Conservation (phyloP, 2,329 filamentous ascomycete genomes). For the Paraphaeosphaeria sporulosa region DNA sequence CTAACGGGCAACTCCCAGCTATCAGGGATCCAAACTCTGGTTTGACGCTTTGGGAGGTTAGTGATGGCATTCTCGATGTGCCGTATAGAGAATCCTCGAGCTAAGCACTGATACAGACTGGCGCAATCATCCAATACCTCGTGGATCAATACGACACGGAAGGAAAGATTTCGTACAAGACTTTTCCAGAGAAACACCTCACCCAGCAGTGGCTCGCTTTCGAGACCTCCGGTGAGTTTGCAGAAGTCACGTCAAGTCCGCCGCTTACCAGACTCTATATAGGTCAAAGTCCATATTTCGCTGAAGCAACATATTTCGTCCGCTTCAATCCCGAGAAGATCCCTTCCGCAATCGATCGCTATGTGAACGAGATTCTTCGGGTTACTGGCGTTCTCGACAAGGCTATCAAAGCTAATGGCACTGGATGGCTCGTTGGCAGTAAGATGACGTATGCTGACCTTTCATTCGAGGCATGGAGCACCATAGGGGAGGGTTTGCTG, state of each 20-base stretch:
- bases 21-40: constrained; percentile 56
- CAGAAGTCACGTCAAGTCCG: no score
- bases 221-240: constrained; percentile 54
- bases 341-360: constrained; percentile 53
- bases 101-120: no score
- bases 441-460: constrained; percentile 28
- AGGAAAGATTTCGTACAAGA: constrained; percentile 46
- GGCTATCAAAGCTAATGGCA: constrained; percentile 19
- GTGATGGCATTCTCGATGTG: no score
- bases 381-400: constrained; percentile 56
- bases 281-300: constrained; percentile 47
- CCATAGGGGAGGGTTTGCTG: not conserved
- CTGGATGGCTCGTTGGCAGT: constrained; percentile 53
- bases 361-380: constrained; percentile 54
- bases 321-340: constrained; percentile 53
- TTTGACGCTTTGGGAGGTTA: constrained; percentile 55
- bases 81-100: no score
- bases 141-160: constrained; percentile 55
- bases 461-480: not conserved
- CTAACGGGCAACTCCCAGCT: constrained; percentile 52
- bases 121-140: constrained; percentile 55
- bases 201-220: constrained; percentile 56
- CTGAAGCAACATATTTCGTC: constrained; percentile 51
- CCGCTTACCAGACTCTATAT: no score
- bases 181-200: constrained; percentile 46